Evolutionary conservation across 176 grass and related monocot genomes (phyloP), one percentile per base, ranked within the genome.

Genomic region (Ensete ventricosum): DNA sequence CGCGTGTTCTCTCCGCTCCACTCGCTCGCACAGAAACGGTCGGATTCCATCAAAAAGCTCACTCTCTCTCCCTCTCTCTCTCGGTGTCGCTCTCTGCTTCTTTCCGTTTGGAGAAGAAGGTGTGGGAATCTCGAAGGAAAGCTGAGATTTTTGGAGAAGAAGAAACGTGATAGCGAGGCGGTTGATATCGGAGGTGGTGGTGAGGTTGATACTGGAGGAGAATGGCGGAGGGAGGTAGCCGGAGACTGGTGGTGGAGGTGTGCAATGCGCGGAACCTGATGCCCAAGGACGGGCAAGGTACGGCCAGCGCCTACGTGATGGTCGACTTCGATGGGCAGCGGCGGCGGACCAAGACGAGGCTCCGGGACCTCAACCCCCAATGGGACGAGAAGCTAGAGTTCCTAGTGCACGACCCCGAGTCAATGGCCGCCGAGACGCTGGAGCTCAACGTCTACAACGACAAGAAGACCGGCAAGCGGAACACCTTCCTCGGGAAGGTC

Each of bases 361-460:
- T 82, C 23, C 84, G 95, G 6, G 95, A 94, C 81, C 85, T 99
- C 73, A 99, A 94, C 77, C 95, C 95, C 66, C 88, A 88, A 69
- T 99, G 95, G 95, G 90, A 82, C 9, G 90, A 94, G 84, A 74
- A 73, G 19, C 88, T 99, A 23, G 95, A 99, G 90, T 99, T 99
- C 84, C 81, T 83, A 4, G 86, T 99, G 49, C 88, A 94, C 77
- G 76, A 89, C 65, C 78, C 82, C 1, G 95, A 77, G 43, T 75
- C 78, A 58, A 89, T 99, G 95, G 13, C 20, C 2, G 9, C 50
- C 55, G 84, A 91, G 64, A 89, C 86, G 67, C 86, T 99, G 53
- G 90, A 94, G 83, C 83, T 99, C 86, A 94, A 99, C 83, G 86
- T 99, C 23, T 99, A 99, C 73, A 99, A 99, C 87, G 95, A 99